phyloP scores from a whole-genome alignment of 768 basidiomycete genomes.

The Suillus occidentalis region DNA sequence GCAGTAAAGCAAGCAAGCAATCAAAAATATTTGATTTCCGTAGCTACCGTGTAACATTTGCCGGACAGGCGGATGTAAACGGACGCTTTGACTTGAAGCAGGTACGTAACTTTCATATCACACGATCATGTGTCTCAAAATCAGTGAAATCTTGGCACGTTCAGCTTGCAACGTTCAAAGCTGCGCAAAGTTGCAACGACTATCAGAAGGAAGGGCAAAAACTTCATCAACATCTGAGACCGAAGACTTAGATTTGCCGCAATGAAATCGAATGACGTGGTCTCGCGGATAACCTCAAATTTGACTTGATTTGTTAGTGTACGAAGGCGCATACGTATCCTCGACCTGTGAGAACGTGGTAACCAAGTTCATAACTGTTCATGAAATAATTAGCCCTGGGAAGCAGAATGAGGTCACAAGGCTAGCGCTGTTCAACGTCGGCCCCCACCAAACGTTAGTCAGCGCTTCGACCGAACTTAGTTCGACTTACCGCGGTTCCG shows the following conservation, averaged over 20 bases:
- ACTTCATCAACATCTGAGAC: too few species aligned
- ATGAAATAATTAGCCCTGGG: not conserved
- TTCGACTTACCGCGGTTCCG: not conserved
- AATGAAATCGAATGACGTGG: not conserved
- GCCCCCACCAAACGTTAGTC: not conserved
- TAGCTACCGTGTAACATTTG: slow-evolving; percentile 14
- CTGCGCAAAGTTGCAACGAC: too few species aligned
- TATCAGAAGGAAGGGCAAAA: not conserved
- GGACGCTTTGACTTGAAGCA: slow-evolving; percentile 2
- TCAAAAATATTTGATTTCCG: slow-evolving; percentile 9
- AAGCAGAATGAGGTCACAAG: slow-evolving; percentile 1
- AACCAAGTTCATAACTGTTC: not conserved
- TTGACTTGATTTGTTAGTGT: not conserved
- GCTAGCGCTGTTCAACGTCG: not conserved
- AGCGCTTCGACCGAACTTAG: not conserved
- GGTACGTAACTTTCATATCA: slow-evolving; percentile 7
- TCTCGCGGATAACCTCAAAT: not conserved
- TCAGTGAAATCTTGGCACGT: not conserved
- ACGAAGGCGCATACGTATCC: not conserved
- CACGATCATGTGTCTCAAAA: not conserved
- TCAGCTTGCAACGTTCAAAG: too few species aligned
- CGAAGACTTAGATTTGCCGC: not conserved
- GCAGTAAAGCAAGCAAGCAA: not conserved
- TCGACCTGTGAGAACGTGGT: slow-evolving; percentile 4
- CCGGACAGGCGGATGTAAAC: slow-evolving; percentile 1